phyloP scores from a whole-genome alignment of 139 green algal species.

The Bryopsis sp. region DNA sequence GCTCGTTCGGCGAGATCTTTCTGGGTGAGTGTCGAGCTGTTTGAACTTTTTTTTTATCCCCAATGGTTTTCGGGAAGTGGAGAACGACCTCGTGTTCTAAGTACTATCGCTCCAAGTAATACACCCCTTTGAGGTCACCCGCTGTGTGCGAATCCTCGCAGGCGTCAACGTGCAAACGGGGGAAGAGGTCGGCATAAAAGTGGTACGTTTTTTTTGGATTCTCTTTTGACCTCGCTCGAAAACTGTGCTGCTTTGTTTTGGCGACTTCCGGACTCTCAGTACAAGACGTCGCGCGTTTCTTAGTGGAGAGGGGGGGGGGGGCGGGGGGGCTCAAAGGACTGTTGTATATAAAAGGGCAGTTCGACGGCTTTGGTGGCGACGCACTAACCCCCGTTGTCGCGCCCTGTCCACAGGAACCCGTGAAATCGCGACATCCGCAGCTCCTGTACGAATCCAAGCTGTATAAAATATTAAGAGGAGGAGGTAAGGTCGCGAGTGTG shows the following conservation, averaged over 20 bases:
- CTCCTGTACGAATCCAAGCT: slow-evolving; percentile 90
- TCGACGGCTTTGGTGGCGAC: slow-evolving; percentile 9
- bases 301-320: not conserved
- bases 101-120: too few species aligned
- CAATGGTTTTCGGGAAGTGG: too few species aligned
- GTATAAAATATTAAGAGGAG: slow-evolving; percentile 89
- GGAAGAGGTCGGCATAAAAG: slow-evolving; percentile 97
- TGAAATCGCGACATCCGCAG: slow-evolving; percentile 85
- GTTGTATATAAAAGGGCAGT: not conserved
- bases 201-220: slow-evolving; percentile 71
- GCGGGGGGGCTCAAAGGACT: not conserved
- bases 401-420: slow-evolving; percentile 55
- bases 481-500: too few species aligned
- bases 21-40: slow-evolving; percentile 39
- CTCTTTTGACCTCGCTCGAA: too few species aligned
- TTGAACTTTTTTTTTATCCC: not conserved
- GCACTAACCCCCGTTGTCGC: slow-evolving; percentile 4
- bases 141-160: slow-evolving; percentile 29
- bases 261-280: not conserved
- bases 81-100: too few species aligned
- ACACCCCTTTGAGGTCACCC: not conserved
- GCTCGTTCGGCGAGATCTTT: slow-evolving; percentile 86
- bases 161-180: slow-evolving; percentile 89
- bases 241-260: too few species aligned
- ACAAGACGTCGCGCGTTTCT: not conserved